Evolutionary conservation across 2,329 filamentous ascomycete genomes (phyloP), one percentile per base, ranked within the genome.

Genomic region (Hypoxylon sp.): DNA sequence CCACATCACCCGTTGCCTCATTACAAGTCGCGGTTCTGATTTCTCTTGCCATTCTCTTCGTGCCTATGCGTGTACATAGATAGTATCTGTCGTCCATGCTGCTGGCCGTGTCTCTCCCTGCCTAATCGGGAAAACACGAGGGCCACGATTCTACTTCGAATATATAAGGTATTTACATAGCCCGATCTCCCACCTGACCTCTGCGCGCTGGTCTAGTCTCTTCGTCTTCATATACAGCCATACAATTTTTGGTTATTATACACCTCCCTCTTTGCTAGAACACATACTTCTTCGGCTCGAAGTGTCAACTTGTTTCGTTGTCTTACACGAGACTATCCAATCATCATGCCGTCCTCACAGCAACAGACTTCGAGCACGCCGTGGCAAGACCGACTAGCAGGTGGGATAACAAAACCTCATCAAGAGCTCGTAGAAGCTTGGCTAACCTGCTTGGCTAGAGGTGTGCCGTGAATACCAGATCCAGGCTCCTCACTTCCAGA

Each of bases 401-500:
- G 87, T 89, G 80, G 61, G 80, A 67, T 36, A 71, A 43, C 70
- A 61, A 50, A 30, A 46, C 48, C 46, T 61, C 49, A 49, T 19
- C 5, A 55, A 21, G 19, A 45, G 17, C 13, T 53, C n/a, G 59
- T 65, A 63, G 53, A 60, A 45, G 62, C 36, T 48, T 59, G 49
- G 53, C 62, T 67, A 67, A 66, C 45, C 41, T 60, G 23, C 21
- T 41, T 34, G 46, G 21, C 21, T 72, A 91, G 89, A 86, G 62
- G 82, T 86, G 69, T 92, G 90, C 77, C 84, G 82, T 62, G 82
- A 83, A 66, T 82, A 82, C 60, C 84, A 87, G 67, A 76, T 88
- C 43, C 78, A 81, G 46, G 79, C 82, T 52, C 90, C 90, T 6
- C 80, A 87, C 58, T 94, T 90, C 78, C 88, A 90, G 76, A 88